Evolutionary conservation across 768 basidiomycete genomes (phyloP).

Genomic region (Tephrocybe sp.): DNA sequence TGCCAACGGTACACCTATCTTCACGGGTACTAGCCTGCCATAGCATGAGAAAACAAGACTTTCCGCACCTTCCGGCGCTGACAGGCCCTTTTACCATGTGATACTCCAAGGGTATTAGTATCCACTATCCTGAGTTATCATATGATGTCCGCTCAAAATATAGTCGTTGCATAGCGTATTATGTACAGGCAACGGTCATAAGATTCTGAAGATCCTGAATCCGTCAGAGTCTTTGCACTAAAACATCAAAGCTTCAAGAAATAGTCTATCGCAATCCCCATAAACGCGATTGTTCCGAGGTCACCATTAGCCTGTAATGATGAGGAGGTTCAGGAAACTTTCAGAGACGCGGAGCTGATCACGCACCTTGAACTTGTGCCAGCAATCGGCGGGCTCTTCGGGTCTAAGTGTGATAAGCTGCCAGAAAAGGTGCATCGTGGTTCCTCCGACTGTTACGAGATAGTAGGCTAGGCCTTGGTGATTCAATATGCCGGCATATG

Average conservation of each 20-base stretch:
- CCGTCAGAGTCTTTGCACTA: background rate
- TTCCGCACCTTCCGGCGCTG: too few relatives aligned
- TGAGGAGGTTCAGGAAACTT: background rate
- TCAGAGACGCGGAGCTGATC: background rate
- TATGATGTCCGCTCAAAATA: too few relatives aligned
- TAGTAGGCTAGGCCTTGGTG: conserved; percentile 34
- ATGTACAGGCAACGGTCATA: too few relatives aligned
- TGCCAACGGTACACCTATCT: too few relatives aligned
- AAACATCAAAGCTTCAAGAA: background rate
- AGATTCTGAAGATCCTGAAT: too few relatives aligned
- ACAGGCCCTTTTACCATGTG: too few relatives aligned
- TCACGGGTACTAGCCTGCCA: too few relatives aligned
- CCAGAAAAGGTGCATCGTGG: conserved; percentile 7
- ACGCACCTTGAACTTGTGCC: conserved; percentile 9
- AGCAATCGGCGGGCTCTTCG: conserved; percentile 5
- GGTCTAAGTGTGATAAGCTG: conserved; percentile 8
- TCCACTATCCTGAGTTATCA: too few relatives aligned
- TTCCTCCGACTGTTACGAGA: conserved; percentile 22
- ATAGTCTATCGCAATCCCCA: background rate
- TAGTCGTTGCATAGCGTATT: too few relatives aligned
- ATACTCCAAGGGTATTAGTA: too few relatives aligned
- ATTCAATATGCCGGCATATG: conserved; percentile 35
- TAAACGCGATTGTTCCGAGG: background rate
- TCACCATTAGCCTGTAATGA: background rate
- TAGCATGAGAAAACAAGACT: too few relatives aligned